These are phyloP conservation scores for Cajanus cajan DNA, from an alignment of 306 rosid species.

Conservation along the genomic window DNA sequence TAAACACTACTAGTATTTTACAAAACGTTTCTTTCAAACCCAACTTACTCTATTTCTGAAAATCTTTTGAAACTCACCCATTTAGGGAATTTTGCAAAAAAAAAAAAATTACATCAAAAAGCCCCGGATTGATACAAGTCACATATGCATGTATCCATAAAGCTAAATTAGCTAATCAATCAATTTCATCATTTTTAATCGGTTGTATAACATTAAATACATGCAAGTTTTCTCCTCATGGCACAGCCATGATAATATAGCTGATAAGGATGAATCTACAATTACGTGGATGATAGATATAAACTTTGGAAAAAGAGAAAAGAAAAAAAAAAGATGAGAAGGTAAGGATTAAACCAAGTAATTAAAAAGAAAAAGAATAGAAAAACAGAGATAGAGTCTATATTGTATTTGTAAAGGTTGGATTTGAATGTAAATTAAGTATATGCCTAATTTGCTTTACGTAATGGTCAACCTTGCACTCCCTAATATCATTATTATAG, in stretches of 20 bases:
- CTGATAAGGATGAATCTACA: background rate
- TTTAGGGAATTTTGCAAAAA: too few species aligned
- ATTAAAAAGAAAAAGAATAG: background rate
- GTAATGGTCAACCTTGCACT: conserved; percentile 6
- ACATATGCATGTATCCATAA: background rate
- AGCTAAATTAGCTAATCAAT: background rate
- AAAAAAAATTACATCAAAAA: too few species aligned
- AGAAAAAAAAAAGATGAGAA: background rate
- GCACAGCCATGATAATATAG: background rate
- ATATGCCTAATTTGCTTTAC: conserved; percentile 16
- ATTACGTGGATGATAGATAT: background rate
- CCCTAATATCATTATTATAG: background rate
- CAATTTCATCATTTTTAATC: background rate
- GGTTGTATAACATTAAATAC: background rate
- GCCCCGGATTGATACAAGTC: too few species aligned
- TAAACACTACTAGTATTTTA: too few species aligned
- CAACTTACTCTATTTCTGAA: too few species aligned
- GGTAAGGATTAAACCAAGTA: background rate
- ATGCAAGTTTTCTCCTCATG: background rate
- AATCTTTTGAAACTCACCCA: too few species aligned
- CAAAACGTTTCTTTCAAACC: too few species aligned
- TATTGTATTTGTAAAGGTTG: background rate
- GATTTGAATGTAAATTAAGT: background rate
- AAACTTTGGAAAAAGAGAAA: too few species aligned
- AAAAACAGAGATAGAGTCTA: background rate